Base-by-base conservation (phyloP, 2,329 filamentous ascomycete species). In the Nothopassalora personata region DNA sequence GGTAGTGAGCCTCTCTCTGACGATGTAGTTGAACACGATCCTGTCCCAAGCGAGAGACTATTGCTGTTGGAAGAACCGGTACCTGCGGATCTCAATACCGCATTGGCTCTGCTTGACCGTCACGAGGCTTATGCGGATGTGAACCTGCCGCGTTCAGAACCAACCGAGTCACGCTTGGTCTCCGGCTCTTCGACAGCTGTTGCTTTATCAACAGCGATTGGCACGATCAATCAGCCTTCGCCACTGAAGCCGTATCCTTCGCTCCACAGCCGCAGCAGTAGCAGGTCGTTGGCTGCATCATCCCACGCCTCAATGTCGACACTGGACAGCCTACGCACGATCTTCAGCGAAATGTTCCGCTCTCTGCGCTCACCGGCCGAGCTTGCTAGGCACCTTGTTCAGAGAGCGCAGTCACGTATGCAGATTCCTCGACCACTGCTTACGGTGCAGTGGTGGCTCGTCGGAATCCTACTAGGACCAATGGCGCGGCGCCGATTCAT, bases 391-490 rank as follows among this genome's bases (percentile, higher is more conserved):
- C 66, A 70, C 64, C 60, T 71, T 33, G 62, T 68, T 27, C 66
- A 69, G 33, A 64, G 57, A 39, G 71, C 71, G 1, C 67, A 71
- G 50, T 49, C 60, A 4, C 62, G 65, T 18, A 66, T 72, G 48
- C 59, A 63, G 23, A 66, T 72, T 6, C 67, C 67, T 5, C 60
- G 63, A 1, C 66, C 70, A 8, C 52, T 73, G 19, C 65, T 68
- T 18, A 64, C 64, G 47, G 63, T 73, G 13, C 72, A 73, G 55
- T 73, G 71, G 71, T 73, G 71, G 69, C 63, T 71, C 50, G 68
- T 72, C 33, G 67, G 68, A 46, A 58, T 67, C 36, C 63, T 69
- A 1, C 64, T 70, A 46, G 73, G 70, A 52, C 72, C 65, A 31
- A 76, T 70, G 73, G 73, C 66, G 34, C 34, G 18, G 48, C 45